Conservation (phyloP, 805 yeast species). For the Lachancea waltii region DNA sequence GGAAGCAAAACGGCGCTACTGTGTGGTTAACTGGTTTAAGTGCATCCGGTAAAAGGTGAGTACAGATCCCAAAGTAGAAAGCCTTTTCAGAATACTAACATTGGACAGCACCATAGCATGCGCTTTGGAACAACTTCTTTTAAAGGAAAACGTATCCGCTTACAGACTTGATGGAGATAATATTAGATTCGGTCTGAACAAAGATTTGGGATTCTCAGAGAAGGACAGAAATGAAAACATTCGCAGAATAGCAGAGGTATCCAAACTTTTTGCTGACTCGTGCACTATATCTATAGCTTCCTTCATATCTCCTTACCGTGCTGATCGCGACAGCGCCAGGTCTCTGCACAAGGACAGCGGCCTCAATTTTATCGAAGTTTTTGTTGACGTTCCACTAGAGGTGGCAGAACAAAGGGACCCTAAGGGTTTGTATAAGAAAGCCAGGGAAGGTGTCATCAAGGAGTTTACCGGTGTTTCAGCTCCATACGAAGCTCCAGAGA, state of each 20-base stretch:
- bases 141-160: conserved; percentile 62
- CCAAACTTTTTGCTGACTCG: conserved; percentile 91
- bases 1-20: conserved; percentile 82
- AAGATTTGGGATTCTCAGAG: conserved; percentile 89
- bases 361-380: conserved; percentile 85
- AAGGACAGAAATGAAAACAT: conserved; percentile 91
- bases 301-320: conserved; percentile 84
- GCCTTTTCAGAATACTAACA: conserved; percentile 4
- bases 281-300: conserved; percentile 82
- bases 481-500: conserved; percentile 88
- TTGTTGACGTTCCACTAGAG: conserved; percentile 85
- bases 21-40: conserved; percentile 94
- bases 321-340: conserved; percentile 81
- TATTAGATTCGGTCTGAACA: conserved; percentile 88
- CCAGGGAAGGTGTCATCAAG: conserved; percentile 88
- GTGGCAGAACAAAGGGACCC: conserved; percentile 98
- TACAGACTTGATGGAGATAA: conserved; percentile 95
- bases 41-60: conserved; percentile 75
- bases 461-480: conserved; percentile 95
- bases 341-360: conserved; percentile 68
- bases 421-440: conserved; percentile 93
- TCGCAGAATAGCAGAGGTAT: conserved; percentile 90
- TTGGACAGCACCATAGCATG: conserved; percentile 72
- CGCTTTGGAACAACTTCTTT: conserved; percentile 78
- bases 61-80: background rate